Conservation (phyloP, 2,329 filamentous ascomycete genomes). For the Monosporascus sp. region DNA sequence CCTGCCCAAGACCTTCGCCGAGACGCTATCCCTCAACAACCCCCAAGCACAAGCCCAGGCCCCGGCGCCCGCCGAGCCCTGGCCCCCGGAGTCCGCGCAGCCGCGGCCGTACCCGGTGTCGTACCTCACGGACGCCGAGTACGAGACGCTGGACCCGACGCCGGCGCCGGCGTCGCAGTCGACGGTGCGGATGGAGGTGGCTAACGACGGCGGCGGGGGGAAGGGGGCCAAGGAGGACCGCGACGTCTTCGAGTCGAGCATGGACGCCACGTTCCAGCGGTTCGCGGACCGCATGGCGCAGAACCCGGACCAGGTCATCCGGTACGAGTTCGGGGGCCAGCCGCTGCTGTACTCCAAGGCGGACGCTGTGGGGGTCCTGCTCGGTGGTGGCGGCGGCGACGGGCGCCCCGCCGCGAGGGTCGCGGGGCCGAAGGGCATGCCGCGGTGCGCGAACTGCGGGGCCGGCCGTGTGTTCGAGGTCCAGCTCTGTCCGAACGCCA, state of each 20-base stretch:
- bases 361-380: conserved; percentile 65
- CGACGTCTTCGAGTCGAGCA: conserved; percentile 65
- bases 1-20: conserved; percentile 61
- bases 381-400: conserved; percentile 34
- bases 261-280: conserved; percentile 73
- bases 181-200: conserved; percentile 44
- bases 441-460: conserved; percentile 72
- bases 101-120: conserved; percentile 69
- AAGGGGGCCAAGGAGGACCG: conserved; percentile 54
- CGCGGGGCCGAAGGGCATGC: conserved; percentile 46
- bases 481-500: conserved; percentile 86
- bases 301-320: conserved; percentile 76
- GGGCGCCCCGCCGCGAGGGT: conserved; percentile 21
- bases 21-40: conserved; percentile 69
- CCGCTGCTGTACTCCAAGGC: conserved; percentile 76
- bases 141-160: conserved; percentile 70
- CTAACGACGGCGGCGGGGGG: conserved; percentile 27
- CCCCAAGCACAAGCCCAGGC: conserved; percentile 28
- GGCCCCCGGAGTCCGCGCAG: conserved; percentile 63
- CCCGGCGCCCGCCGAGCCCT: conserved; percentile 56
- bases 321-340: conserved; percentile 69
- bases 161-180: conserved; percentile 45
- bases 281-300: conserved; percentile 74
- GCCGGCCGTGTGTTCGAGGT: conserved; percentile 77
- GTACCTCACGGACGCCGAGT: conserved; percentile 83